A percentile compares a stretch with the other conserved stretches of the same genome.
Conservation (phyloP, 2,329 filamentous ascomycete species). For the Monascus ruber region DNA sequence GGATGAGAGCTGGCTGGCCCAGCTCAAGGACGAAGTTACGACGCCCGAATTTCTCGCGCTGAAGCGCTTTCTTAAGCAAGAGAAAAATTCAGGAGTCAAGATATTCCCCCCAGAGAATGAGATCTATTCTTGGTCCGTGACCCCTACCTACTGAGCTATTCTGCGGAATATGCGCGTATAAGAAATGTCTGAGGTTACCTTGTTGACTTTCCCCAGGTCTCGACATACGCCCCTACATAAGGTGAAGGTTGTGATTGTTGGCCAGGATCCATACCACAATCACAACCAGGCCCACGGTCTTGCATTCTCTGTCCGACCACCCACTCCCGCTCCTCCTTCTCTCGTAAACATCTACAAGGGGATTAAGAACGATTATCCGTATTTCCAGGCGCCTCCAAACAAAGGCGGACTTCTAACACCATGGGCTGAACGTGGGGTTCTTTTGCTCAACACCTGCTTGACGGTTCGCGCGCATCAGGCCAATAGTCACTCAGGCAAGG, state of each 20-base stretch:
- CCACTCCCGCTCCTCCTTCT: slow-evolving; percentile 77
- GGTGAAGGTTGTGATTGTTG: slow-evolving; percentile 86
- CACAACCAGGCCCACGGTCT: slow-evolving; percentile 90
- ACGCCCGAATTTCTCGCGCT: slow-evolving; percentile 72
- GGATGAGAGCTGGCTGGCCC: slow-evolving; percentile 80
- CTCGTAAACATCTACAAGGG: slow-evolving; percentile 88
- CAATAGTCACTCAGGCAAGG: slow-evolving; percentile 71
- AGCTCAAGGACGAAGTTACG: slow-evolving; percentile 75
- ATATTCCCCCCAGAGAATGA: slow-evolving; percentile 82
- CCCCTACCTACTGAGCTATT: background rate
- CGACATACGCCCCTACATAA: slow-evolving; percentile 78
- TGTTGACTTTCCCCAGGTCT: slow-evolving; percentile 54
- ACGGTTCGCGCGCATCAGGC: slow-evolving; percentile 85
- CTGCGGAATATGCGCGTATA: slow-evolving; percentile 1
- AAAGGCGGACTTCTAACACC: slow-evolving; percentile 74
- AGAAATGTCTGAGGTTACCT: background rate
- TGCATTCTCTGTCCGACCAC: slow-evolving; percentile 86
- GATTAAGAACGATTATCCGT: slow-evolving; percentile 77
- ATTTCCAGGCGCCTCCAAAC: slow-evolving; percentile 63
- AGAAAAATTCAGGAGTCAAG: slow-evolving; percentile 61
- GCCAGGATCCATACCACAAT: slow-evolving; percentile 97
- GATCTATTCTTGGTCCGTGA: slow-evolving; percentile 83
- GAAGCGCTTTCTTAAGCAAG: slow-evolving; percentile 75
- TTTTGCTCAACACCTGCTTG: slow-evolving; percentile 88
- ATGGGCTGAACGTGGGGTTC: slow-evolving; percentile 86